phyloP scores from a whole-genome alignment of 2,329 filamentous ascomycete species.

The Calycina herbarum region DNA sequence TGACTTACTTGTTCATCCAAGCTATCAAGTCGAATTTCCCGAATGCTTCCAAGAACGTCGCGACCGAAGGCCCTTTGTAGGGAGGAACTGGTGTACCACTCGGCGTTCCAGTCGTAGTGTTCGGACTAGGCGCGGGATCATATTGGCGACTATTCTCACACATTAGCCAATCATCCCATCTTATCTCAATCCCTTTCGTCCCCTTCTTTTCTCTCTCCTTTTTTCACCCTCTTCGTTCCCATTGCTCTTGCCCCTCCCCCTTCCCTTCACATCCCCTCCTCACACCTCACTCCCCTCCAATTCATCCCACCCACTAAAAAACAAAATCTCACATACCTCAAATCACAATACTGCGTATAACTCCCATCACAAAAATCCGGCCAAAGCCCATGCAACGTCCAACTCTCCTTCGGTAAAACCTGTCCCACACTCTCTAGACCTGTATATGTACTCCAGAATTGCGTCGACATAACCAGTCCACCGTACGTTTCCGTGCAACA shows the following conservation, averaged over 20 bases:
- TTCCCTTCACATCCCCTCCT: not conserved
- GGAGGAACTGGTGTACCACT: constrained; percentile 54
- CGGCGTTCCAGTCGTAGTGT: constrained; percentile 59
- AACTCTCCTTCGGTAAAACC: constrained; percentile 55
- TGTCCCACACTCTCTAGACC: constrained; percentile 59
- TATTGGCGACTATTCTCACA: constrained; percentile 53
- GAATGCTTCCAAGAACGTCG: constrained; percentile 57
- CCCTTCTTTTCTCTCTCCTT: not conserved
- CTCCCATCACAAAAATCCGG: constrained; percentile 54
- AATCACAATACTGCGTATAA: constrained; percentile 68
- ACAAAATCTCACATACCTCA: constrained; percentile 38
- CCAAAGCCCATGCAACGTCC: constrained; percentile 48
- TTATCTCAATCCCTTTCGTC: no score
- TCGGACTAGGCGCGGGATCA: constrained; percentile 60
- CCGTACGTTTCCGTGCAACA: constrained; percentile 68
- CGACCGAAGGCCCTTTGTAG: constrained; percentile 58
- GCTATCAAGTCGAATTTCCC: constrained; percentile 59
- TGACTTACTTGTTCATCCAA: constrained; percentile 59
- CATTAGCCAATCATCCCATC: no score
- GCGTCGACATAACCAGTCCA: constrained; percentile 60
- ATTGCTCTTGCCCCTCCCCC: no score
- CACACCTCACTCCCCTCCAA: not conserved
- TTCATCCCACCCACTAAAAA: not conserved
- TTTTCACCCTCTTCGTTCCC: not conserved
- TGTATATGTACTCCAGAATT: constrained; percentile 66